phyloP scores from a whole-genome alignment of 2,329 filamentous ascomycete species.

The Tolypocladium guangdongense region DNA sequence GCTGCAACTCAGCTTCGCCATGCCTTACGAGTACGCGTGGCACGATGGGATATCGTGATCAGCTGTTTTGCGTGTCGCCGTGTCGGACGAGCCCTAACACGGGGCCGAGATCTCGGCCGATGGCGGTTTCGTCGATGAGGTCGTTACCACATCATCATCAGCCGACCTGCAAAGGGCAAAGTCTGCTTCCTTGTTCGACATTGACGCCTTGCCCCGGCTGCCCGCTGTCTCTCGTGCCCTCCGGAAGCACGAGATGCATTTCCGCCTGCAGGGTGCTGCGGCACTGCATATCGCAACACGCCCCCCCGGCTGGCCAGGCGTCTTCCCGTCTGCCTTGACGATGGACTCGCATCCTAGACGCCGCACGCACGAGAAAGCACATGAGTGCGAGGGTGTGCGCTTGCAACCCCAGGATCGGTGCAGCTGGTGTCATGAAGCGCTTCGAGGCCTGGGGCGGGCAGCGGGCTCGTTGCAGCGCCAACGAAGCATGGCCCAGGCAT shows the following conservation, averaged over 20 bases:
- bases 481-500: too few relatives aligned
- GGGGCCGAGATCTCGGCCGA: not conserved
- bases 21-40: not conserved
- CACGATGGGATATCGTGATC: not conserved
- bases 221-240: not conserved
- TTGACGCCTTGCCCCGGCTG: not conserved
- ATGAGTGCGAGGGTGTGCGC: not conserved
- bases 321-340: not conserved
- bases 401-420: not conserved
- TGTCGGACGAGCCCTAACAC: not conserved
- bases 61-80: not conserved
- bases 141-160: not conserved
- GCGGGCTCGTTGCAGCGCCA: not conserved
- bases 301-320: not conserved
- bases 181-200: not conserved
- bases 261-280: slow-evolving; percentile 2
- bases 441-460: not conserved
- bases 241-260: slow-evolving; percentile 2
- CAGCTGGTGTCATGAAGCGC: not conserved
- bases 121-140: not conserved
- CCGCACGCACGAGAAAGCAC: not conserved
- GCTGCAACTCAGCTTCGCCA: not conserved
- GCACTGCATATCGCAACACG: not conserved
- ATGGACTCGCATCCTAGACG: not conserved
- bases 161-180: not conserved